Percentiles rank a stretch among this genome's conserved stretches.
Evolutionary conservation across 768 basidiomycete species (phyloP).

Genomic region (Cubamyces sp.): DNA sequence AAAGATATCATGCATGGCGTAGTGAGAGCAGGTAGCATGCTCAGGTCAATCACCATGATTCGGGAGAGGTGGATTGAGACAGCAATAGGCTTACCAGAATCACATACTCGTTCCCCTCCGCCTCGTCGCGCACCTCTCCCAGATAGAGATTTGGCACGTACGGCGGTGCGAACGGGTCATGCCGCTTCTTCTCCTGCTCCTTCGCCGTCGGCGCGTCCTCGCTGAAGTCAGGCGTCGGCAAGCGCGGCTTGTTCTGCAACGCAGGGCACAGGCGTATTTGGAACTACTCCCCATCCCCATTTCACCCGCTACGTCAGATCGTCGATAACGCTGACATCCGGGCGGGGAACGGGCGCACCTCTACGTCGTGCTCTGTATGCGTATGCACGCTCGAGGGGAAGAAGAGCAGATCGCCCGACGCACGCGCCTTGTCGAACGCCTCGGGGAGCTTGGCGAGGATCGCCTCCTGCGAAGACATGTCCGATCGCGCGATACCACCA

Average conservation of each 20-base stretch:
- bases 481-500: background rate
- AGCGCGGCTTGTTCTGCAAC: slow-evolving; percentile 72
- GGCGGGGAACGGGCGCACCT: slow-evolving; percentile 48
- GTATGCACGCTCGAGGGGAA: slow-evolving; percentile 73
- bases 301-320: background rate
- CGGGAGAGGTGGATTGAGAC: background rate
- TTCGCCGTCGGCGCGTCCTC: slow-evolving; percentile 32
- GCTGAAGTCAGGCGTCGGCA: slow-evolving; percentile 49
- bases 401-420: slow-evolving; percentile 71
- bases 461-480: slow-evolving; percentile 35
- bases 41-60: background rate
- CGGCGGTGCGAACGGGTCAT: slow-evolving; percentile 85
- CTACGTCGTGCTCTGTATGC: slow-evolving; percentile 62
- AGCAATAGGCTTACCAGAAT: slow-evolving; percentile 59
- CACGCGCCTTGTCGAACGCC: slow-evolving; percentile 60
- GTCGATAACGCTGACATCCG: no score
- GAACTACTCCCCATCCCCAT: slow-evolving; percentile 57
- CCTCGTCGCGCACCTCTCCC: slow-evolving; percentile 72
- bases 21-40: background rate
- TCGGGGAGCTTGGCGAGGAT: slow-evolving; percentile 59
- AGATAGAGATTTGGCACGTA: slow-evolving; percentile 77
- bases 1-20: background rate
- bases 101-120: slow-evolving; percentile 59
- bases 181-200: slow-evolving; percentile 34
- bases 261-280: slow-evolving; percentile 87